A percentile compares a stretch with the other conserved stretches of the same genome.
Evolutionary conservation across 2,329 filamentous ascomycete species (phyloP).

Genomic region (Pseudocercospora ulei): DNA sequence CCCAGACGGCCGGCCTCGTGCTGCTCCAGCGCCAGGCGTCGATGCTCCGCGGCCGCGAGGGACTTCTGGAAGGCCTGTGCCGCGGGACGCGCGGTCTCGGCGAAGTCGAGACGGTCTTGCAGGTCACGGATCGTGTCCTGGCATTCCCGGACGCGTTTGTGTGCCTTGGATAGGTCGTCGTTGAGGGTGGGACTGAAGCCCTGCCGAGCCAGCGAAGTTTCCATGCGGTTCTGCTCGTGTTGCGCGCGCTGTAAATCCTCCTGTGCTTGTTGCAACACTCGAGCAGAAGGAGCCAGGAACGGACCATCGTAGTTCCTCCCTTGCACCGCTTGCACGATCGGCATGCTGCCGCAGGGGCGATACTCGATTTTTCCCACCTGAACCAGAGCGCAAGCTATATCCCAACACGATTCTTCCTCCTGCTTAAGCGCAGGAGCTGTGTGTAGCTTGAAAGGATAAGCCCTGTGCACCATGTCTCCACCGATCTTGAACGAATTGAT

Average conservation of each 20-base stretch:
- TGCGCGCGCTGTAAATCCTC: slow-evolving; percentile 25
- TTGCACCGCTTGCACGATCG: slow-evolving; percentile 41
- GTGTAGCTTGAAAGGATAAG: slow-evolving; percentile 23
- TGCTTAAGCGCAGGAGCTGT: slow-evolving; percentile 13
- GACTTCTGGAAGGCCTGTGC: slow-evolving; percentile 31
- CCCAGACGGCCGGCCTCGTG: slow-evolving; percentile 1
- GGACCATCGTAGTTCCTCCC: slow-evolving; percentile 39
- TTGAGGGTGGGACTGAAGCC: background rate
- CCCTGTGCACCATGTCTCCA: slow-evolving; percentile 9
- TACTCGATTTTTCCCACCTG: slow-evolving; percentile 32
- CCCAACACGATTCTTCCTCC: slow-evolving; percentile 11
- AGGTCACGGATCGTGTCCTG: slow-evolving; percentile 15
- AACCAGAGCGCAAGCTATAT: slow-evolving; percentile 30
- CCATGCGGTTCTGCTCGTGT: slow-evolving; percentile 11
- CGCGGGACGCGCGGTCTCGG: slow-evolving; percentile 7
- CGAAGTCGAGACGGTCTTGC: slow-evolving; percentile 12
- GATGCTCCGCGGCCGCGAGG: slow-evolving; percentile 25
- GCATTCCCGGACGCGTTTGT: slow-evolving; percentile 12
- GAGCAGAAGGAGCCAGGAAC: slow-evolving; percentile 23
- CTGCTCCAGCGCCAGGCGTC: slow-evolving; percentile 20
- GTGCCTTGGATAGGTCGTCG: slow-evolving; percentile 6
- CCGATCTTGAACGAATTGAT: slow-evolving; percentile 45
- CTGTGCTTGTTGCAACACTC: slow-evolving; percentile 26
- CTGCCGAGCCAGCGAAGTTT: slow-evolving; percentile 2
- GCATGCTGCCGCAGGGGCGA: slow-evolving; percentile 37